Percentiles rank a stretch among this genome's conserved stretches.
phyloP scores from a whole-genome alignment of 129 eudicot species.

The Tagetes erecta region DNA sequence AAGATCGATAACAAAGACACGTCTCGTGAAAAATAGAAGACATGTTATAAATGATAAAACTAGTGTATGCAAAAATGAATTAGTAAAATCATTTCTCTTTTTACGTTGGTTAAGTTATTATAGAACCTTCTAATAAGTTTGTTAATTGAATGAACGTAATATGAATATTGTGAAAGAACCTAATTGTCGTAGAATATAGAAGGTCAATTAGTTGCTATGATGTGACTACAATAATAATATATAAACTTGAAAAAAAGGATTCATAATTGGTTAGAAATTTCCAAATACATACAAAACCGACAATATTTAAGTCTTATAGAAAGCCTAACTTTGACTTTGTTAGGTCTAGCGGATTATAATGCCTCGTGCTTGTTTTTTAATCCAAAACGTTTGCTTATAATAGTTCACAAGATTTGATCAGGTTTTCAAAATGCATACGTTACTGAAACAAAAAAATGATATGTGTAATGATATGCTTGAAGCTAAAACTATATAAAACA shows the following conservation, averaged over 20 bases:
- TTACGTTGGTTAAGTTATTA: neutral
- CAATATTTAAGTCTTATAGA: slow-evolving; percentile 11
- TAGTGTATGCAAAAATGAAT: too few species aligned
- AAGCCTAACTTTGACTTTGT: slow-evolving; percentile 32
- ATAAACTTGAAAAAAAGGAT: neutral
- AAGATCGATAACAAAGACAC: too few species aligned
- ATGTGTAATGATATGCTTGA: too few species aligned
- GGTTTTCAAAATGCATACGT: too few species aligned
- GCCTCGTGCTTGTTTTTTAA: slow-evolving; percentile 3
- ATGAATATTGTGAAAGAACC: neutral
- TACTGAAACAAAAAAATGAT: too few species aligned
- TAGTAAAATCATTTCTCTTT: neutral
- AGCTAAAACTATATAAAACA: too few species aligned
- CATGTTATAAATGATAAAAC: too few species aligned
- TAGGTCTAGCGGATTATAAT: slow-evolving; percentile 13
- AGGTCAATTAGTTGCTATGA: neutral
- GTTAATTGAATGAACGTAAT: neutral
- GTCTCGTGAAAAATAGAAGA: too few species aligned
- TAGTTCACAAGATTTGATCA: too few species aligned
- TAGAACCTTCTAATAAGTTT: neutral
- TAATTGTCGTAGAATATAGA: neutral
- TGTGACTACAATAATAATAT: neutral
- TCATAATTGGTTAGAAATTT: neutral
- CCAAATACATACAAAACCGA: slow-evolving; percentile 1
- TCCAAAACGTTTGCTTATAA: neutral